phyloP scores from a whole-genome alignment of 176 grass and related monocot species.

The Otatea glauca region DNA sequence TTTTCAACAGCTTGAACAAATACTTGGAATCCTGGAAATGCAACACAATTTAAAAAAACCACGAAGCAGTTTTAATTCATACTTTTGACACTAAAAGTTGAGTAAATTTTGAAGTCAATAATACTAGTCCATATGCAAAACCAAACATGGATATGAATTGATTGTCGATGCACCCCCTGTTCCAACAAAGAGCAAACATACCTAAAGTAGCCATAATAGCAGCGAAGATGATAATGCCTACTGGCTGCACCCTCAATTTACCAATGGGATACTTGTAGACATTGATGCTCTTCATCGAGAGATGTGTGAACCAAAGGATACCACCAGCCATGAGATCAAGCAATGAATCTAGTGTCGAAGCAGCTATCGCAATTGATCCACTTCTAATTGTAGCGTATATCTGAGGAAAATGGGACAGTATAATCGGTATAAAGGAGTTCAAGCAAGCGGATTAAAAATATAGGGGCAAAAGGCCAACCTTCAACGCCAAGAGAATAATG shows the following conservation, averaged over 20 bases:
- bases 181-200: slow-evolving; percentile 44
- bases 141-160: not conserved
- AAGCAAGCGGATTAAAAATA: slow-evolving; percentile 7
- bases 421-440: slow-evolving; percentile 25
- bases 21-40: slow-evolving; percentile 80
- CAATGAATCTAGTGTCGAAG: slow-evolving; percentile 92
- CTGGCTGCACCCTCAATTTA: slow-evolving; percentile 89
- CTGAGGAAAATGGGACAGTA: slow-evolving; percentile 29
- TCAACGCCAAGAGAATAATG: slow-evolving; percentile 78
- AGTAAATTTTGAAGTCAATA: not conserved
- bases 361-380: slow-evolving; percentile 96
- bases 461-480: slow-evolving; percentile 45
- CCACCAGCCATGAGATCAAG: slow-evolving; percentile 95
- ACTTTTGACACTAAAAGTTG: not conserved
- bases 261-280: slow-evolving; percentile 94
- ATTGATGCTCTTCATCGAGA: slow-evolving; percentile 91
- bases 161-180: not conserved
- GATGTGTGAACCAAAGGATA: slow-evolving; percentile 97
- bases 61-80: not conserved
- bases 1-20: slow-evolving; percentile 84
- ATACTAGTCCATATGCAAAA: not conserved
- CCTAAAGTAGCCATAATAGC: slow-evolving; percentile 93
- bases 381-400: slow-evolving; percentile 90
- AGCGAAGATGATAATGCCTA: slow-evolving; percentile 95
- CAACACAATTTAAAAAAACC: not conserved